Base-by-base conservation (phyloP, 2,329 filamentous ascomycete species). In the Penicillium oxalicum region DNA sequence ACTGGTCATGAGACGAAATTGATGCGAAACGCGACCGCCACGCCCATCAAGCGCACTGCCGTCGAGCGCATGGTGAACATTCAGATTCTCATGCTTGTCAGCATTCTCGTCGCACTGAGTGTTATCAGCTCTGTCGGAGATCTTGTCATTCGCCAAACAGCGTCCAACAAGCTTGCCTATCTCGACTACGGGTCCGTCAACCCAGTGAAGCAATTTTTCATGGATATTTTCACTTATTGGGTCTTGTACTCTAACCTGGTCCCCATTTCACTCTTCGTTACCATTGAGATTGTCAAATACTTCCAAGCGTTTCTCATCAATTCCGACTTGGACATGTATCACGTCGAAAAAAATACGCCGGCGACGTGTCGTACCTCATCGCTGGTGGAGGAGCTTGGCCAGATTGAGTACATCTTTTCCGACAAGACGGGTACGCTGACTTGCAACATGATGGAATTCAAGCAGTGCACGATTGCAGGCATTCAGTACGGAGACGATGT, bases 371-470 rank as follows among this genome's bases (percentile, higher is more conserved):
- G 93, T 61, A 98, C 93, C 0, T 97, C 91, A 2, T 96, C 91
- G 57, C 76, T 98, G 65, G 93, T 98, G 9, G 93, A 98, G 72
- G 94, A 98, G 65, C 74, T 98, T 39, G 93, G 93, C 47, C 95
- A 97, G 79, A 94, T 98, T 39, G 93, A 97, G 64, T 98, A 94
- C 63, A 93, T 98, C 55, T 98, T 98, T 68, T 96, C 90, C 0
- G 91, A 97, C 75, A 97, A 97, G 75, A 97, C 91, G 1, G 91
- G 91, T 38, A 97, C 91, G 4, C 75, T 97, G 62, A 97, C 91
- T n/a, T 95, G 91, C 72, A 97, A 97, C 65, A 84, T 89, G 78
- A 97, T 98, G 93, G 91, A 97, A 69, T 98, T 97, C 70, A 90
- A 90, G 66, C 90, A 97, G 69, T 94, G 88, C 62, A 87, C 87